Evolutionary conservation across 139 green algal genomes (phyloP).

Genomic region (Chlamydomonas sp.): DNA sequence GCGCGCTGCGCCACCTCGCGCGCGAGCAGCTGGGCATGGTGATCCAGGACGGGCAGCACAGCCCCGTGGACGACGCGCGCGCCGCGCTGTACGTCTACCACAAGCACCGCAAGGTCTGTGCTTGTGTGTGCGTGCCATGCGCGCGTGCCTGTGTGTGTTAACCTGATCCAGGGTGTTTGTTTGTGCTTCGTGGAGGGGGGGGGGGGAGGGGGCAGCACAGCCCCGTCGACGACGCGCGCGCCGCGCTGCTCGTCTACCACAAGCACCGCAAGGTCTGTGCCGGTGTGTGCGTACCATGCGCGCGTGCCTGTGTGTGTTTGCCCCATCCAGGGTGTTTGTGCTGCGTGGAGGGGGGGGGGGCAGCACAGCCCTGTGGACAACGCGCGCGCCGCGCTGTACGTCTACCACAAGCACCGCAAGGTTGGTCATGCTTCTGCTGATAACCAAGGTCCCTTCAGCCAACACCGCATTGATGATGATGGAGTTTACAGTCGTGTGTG

Average conservation of each 20-base stretch:
- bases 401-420: conserved; percentile 53
- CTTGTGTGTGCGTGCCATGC: not conserved
- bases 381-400: conserved; percentile 53
- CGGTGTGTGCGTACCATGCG: no score
- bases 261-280: conserved; percentile 31
- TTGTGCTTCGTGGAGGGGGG: not conserved
- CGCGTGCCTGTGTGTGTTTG: no score
- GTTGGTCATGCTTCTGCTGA: no score
- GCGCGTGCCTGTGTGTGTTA: no score
- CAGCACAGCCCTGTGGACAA: conserved; percentile 40
- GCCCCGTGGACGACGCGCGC: conserved; percentile 52
- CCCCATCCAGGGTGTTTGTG: not conserved
- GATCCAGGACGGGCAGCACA: conserved; percentile 57
- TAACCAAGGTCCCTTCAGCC: no score
- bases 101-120: conserved; percentile 32
- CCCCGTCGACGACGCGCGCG: conserved; percentile 52
- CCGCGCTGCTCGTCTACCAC: conserved; percentile 62
- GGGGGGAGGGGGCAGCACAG: not conserved
- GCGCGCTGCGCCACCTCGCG: conserved; percentile 53
- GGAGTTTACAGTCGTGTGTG: no score
- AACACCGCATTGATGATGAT: no score
- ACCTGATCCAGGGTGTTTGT: not conserved
- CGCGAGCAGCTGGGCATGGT: conserved; percentile 49
- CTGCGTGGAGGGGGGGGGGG: not conserved
- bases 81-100: conserved; percentile 67